A percentile compares a stretch with the other conserved stretches of the same genome.
Evolutionary conservation across 2,329 filamentous ascomycete genomes (phyloP).

Genomic region (Cyanodermella asteris): DNA sequence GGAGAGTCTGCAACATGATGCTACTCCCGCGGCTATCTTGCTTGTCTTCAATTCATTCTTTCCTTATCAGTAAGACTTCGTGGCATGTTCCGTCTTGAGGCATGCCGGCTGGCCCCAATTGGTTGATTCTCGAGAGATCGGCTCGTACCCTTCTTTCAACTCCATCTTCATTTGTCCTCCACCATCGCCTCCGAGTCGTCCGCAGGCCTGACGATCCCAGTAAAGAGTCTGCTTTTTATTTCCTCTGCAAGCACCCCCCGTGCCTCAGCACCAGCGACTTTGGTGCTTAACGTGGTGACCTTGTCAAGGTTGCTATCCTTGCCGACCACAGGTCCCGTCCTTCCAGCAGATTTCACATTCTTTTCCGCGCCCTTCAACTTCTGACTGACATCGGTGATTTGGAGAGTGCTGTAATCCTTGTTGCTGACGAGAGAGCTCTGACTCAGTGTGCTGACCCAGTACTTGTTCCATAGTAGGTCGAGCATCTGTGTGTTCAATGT

Average conservation of each 20-base stretch:
- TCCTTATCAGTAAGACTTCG: too few species aligned
- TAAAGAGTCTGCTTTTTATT: conserved; percentile 43
- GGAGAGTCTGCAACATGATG: background rate
- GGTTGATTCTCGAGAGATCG: too few species aligned
- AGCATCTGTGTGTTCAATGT: conserved; percentile 71
- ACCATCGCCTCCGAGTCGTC: conserved; percentile 5
- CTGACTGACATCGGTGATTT: conserved; percentile 67
- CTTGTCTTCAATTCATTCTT: background rate
- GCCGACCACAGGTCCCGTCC: conserved; percentile 7
- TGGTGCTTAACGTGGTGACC: conserved; percentile 32
- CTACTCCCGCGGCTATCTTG: background rate
- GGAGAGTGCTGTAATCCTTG: conserved; percentile 77
- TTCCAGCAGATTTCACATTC: conserved; percentile 13
- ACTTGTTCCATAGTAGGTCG: conserved; percentile 91
- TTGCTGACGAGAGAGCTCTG: conserved; percentile 80
- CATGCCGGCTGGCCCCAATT: too few species aligned
- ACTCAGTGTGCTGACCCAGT: conserved; percentile 91
- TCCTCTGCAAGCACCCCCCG: conserved; percentile 40
- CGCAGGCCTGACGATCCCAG: conserved; percentile 16
- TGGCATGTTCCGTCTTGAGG: too few species aligned
- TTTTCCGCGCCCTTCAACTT: conserved; percentile 50
- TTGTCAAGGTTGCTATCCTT: conserved; percentile 28
- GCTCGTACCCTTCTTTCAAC: too few species aligned
- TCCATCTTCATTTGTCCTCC: too few species aligned
- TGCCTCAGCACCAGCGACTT: conserved; percentile 32